Evolutionary conservation across 2,329 filamentous ascomycete genomes (phyloP), one percentile per base, ranked within the genome.

Genomic region (Golovinomyces cichoracearum): DNA sequence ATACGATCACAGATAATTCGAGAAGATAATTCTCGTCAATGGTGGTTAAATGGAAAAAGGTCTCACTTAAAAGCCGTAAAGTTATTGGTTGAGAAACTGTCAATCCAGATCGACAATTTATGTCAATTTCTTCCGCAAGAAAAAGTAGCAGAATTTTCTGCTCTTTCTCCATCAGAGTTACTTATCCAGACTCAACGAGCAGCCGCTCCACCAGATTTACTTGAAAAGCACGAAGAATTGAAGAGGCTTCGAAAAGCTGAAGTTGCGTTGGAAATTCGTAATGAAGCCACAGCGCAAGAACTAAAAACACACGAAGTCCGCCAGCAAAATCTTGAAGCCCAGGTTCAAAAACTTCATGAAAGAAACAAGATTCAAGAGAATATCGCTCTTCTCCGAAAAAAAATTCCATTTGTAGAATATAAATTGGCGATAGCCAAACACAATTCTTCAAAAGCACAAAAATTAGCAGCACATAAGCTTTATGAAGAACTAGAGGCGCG

Each of bases 41-140:
- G 81, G 66, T 80, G 70, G 60, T 62, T 95, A 27, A 79, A 94
- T 60, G 78, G 77, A 37, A 73, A 69, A 53, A 70, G 72, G 49
- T 63, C 68, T 4, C 69, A 69, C 1, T 73, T 76, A 53, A 80
- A 78, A 57, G 68, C 68, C 3, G 70, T 95, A 5, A 69, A 80
- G 56, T 64, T 69, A 9, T 65, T 93, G 45, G 80, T 79, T 52
- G 72, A 68, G 51, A 70, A 69, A 9, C 76, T 93, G 57, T 80
- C 80, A 45, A 95, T 98, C 47, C 90, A 98, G 63, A 83, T 95
- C 54, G 90, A 98, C 66, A 98, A 98, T 56, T 70, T 98, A 1
- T 98, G 90, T 62, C 90, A 98, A 61, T 98, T 98, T 57, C 66
- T 98, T 41, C 90, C 90, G 0, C 90, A 98, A 62, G 90, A 98